Percentiles rank a stretch among this genome's conserved stretches.
Evolutionary conservation across 2,329 filamentous ascomycete species (phyloP).

Genomic region (Phaeosphaeria sp.): DNA sequence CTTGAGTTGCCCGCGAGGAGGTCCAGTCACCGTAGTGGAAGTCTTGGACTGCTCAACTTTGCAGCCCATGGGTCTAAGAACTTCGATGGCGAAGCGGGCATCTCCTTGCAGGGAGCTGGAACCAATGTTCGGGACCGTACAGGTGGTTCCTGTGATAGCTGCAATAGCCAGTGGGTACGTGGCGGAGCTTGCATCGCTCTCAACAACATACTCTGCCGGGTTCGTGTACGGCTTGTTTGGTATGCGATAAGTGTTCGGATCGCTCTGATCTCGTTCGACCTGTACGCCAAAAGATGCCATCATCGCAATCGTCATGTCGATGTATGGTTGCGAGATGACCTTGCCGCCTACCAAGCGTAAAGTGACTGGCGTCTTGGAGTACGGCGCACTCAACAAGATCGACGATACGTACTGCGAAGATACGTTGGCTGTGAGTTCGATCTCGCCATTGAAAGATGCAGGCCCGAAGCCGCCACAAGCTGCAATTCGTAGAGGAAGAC

Average conservation of each 20-base stretch:
- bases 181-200: conserved; percentile 97
- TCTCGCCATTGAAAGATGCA: conserved; percentile 75
- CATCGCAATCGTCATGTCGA: conserved; percentile 99
- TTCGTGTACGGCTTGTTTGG: conserved; percentile 84
- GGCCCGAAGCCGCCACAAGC: conserved; percentile 67
- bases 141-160: conserved; percentile 93
- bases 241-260: conserved; percentile 92
- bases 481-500: conserved; percentile 81
- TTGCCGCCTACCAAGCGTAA: conserved; percentile 92
- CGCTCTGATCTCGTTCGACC: conserved; percentile 76
- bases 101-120: conserved; percentile 92
- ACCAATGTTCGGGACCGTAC: conserved; percentile 95
- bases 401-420: conserved; percentile 99
- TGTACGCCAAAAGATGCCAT: conserved; percentile 90
- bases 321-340: conserved; percentile 95
- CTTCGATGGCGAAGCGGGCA: conserved; percentile 89
- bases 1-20: conserved; percentile 73
- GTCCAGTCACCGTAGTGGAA: conserved; percentile 93
- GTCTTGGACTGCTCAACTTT: conserved; percentile 81
- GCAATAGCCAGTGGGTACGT: conserved; percentile 95
- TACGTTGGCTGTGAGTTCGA: conserved; percentile 91
- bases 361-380: conserved; percentile 92
- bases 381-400: conserved; percentile 94
- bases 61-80: conserved; percentile 93
- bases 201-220: conserved; percentile 84